A percentile compares a stretch with the other conserved stretches of the same genome.
These are phyloP conservation scores for Corinectria fuckeliana DNA, from an alignment of 2,329 filamentous ascomycete genomes.

Conservation along the genomic window DNA sequence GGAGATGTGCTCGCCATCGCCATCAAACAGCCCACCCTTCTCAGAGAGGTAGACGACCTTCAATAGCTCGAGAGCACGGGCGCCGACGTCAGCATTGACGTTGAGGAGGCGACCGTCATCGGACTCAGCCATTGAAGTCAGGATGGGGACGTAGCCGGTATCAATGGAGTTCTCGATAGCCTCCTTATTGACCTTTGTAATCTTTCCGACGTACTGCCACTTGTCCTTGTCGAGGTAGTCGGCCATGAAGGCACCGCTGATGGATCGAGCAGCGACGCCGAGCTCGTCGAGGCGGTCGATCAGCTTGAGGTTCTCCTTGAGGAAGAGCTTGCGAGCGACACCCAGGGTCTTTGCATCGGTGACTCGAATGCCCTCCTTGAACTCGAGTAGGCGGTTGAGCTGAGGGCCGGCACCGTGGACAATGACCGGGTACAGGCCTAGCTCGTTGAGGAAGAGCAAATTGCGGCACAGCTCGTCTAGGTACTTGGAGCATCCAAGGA, in stretches of 20 bases:
- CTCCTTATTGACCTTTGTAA: slow-evolving; percentile 88
- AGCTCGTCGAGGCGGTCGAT: slow-evolving; percentile 88
- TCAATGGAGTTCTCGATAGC: slow-evolving; percentile 91
- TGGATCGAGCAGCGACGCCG: slow-evolving; percentile 86
- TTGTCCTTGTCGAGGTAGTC: slow-evolving; percentile 97
- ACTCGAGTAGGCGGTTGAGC: slow-evolving; percentile 90
- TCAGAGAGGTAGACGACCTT: slow-evolving; percentile 99
- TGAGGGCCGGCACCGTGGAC: slow-evolving; percentile 96
- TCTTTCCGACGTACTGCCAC: slow-evolving; percentile 94
- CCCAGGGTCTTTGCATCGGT: slow-evolving; percentile 95
- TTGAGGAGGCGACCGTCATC: slow-evolving; percentile 92
- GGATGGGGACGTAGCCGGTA: slow-evolving; percentile 87
- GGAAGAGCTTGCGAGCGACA: slow-evolving; percentile 88
- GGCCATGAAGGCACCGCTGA: slow-evolving; percentile 90
- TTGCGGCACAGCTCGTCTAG: slow-evolving; percentile 89
- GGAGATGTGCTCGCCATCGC: slow-evolving; percentile 92
- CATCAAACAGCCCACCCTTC: slow-evolving; percentile 95
- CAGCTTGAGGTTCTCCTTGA: slow-evolving; percentile 82
- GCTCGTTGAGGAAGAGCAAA: slow-evolving; percentile 90
- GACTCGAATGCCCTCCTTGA: slow-evolving; percentile 94
- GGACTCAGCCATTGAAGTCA: slow-evolving; percentile 96
- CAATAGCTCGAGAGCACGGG: slow-evolving; percentile 84
- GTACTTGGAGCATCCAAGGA: slow-evolving; percentile 93
- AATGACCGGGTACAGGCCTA: slow-evolving; percentile 92
- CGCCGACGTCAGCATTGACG: slow-evolving; percentile 96